Base-by-base conservation (phyloP, 148 eudicot species). In the Chenopodium album region DNA sequence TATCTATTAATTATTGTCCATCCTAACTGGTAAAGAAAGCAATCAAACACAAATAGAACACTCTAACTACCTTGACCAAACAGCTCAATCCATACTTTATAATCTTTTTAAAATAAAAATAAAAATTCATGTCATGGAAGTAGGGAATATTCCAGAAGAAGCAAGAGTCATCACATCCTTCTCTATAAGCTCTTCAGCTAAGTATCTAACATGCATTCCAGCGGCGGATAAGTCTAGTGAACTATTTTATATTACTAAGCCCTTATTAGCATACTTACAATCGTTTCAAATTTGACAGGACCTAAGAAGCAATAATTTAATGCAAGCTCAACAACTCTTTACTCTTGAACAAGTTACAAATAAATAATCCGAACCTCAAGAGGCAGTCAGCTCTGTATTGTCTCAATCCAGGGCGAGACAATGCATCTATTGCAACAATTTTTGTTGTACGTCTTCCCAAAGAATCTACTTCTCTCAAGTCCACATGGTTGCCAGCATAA, bases 371-470 rank as follows among this genome's bases (percentile, higher is more conserved):
- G 0, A 76, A 94, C 98, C 98, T 90, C 71, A 94, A 83, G 66
- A 96, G 91, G 82, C 71, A 87, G 75, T 88, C 91, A 71, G 70
- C 81, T 79, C 80, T 78, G 84, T 89, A 94, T 83, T 96, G 98
- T 84, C 89, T 87, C 67, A 78, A 81, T 65, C 98, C 98, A 63
- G 97, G 97, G 47, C 62, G 28, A 86, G 88, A 73, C 46, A 94
- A 85, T 66, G 99, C 99, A 84, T 96, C 99, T 50, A 94, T 91
- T 44, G 97, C 99, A 77, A 89, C 81, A 77, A 96, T 90, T 83
- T 93, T 89, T 32, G 97, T 96, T 65, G 79, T 89, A 62, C 94
- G 98, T 80, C 99, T 92, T 81, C 94, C 91, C 69, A 90, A 9
- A 44, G 80, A 75, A 85, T 96, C 99, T 46, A 82, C 72, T 80